Conservation (phyloP, 1,284 basidiomycete species). For the Vanrija pseudolonga region DNA sequence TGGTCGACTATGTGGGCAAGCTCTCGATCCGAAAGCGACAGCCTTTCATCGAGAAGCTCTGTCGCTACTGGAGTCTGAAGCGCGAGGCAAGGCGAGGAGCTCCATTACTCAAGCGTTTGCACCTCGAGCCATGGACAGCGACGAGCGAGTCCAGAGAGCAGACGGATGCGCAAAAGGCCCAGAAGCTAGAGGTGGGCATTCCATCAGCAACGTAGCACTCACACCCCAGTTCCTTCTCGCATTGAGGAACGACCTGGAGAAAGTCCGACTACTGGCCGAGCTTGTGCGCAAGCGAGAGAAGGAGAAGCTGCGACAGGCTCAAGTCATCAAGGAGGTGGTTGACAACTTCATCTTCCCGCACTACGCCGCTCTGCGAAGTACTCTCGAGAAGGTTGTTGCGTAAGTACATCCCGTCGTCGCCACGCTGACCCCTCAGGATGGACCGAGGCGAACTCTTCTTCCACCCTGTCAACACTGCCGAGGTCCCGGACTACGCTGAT, state of each 20-base stretch:
- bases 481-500: constrained; percentile 90
- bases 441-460: constrained; percentile 74
- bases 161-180: constrained; percentile 75
- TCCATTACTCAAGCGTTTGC: constrained; percentile 85
- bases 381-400: constrained; percentile 68
- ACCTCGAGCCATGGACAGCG: constrained; percentile 97
- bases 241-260: constrained; percentile 74
- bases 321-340: constrained; percentile 67
- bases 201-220: neutral
- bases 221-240: constrained; percentile 61
- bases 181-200: constrained; percentile 69
- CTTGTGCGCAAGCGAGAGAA: constrained; percentile 76
- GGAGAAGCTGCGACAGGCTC: constrained; percentile 71
- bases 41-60: constrained; percentile 73
- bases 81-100: constrained; percentile 88
- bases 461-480: constrained; percentile 69
- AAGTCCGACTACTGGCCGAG: constrained; percentile 67
- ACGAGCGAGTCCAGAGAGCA: constrained; percentile 62
- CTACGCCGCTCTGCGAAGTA: constrained; percentile 59
- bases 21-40: constrained; percentile 70
- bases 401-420: constrained; percentile 48
- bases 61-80: constrained; percentile 96
- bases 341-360: constrained; percentile 65
- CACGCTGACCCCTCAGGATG: constrained; percentile 52
- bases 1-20: constrained; percentile 72